Evolutionary conservation across 2,329 filamentous ascomycete species (phyloP).

Genomic region (Ceratocystis alfenasii): DNA sequence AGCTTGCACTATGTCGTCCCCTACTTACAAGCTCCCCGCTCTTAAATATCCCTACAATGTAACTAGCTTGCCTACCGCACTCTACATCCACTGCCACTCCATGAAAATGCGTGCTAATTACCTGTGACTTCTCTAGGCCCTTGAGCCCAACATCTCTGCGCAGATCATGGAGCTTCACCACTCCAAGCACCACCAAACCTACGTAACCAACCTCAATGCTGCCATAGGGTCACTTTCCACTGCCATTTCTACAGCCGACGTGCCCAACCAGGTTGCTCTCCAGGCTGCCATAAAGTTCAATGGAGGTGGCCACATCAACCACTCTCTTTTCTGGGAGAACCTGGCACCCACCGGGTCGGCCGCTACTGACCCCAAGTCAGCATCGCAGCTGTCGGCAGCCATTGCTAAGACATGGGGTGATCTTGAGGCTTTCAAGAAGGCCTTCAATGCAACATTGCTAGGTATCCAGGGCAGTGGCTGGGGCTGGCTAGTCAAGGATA

Average conservation of each 20-base stretch:
- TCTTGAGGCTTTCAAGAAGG: constrained; percentile 51
- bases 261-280: constrained; percentile 53
- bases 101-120: not conserved
- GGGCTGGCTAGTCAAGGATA: constrained; percentile 70
- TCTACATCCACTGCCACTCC: not conserved
- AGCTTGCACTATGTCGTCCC: constrained; percentile 7
- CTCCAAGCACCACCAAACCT: constrained; percentile 66
- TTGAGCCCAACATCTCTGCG: constrained; percentile 61
- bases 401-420: constrained; percentile 58
- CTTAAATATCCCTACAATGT: constrained; percentile 62
- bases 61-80: constrained; percentile 28
- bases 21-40: constrained; percentile 47
- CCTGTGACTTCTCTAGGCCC: constrained; percentile 36
- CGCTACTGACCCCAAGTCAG: constrained; percentile 42
- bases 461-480: constrained; percentile 74
- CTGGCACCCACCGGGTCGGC: constrained; percentile 49
- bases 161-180: constrained; percentile 78
- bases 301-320: constrained; percentile 86
- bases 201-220: constrained; percentile 63
- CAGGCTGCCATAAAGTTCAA: constrained; percentile 71
- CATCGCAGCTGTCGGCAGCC: constrained; percentile 47
- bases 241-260: constrained; percentile 45
- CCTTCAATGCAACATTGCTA: constrained; percentile 53
- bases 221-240: constrained; percentile 48
- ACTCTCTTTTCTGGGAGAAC: constrained; percentile 85